Evolutionary conservation across 148 eudicot genomes (phyloP).

Genomic region (Cornus controversa): DNA sequence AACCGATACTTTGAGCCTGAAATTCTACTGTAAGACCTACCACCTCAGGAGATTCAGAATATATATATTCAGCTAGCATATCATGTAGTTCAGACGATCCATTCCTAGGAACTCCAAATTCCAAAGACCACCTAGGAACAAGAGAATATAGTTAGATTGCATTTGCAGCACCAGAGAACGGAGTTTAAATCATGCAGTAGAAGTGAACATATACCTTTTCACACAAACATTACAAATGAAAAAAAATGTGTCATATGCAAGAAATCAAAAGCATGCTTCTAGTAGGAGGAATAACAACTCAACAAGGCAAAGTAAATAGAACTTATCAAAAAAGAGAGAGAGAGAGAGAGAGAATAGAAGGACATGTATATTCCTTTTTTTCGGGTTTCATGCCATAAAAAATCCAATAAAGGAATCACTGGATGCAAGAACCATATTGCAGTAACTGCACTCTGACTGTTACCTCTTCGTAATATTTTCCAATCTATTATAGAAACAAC

Average conservation of each 20-base stretch:
- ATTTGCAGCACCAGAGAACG: constrained; percentile 6
- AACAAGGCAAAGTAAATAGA: background rate
- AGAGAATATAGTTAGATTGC: background rate
- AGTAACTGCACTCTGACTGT: constrained; percentile 1
- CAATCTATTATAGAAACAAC: too few species aligned
- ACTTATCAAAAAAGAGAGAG: background rate
- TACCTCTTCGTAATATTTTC: background rate
- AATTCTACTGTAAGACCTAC: constrained; percentile 38
- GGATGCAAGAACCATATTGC: background rate
- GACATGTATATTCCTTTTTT: background rate
- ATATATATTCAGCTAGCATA: constrained; percentile 90
- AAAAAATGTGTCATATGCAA: background rate
- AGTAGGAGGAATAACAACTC: background rate
- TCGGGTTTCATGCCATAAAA: background rate
- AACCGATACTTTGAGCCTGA: background rate
- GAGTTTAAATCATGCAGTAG: background rate
- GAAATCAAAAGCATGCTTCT: background rate
- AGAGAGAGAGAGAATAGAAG: background rate
- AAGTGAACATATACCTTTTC: background rate
- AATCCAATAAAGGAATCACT: background rate
- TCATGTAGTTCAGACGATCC: constrained; percentile 86
- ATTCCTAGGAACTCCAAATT: constrained; percentile 63
- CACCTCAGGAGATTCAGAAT: constrained; percentile 88
- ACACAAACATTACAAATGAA: background rate
- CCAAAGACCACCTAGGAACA: constrained; percentile 79